Evolutionary conservation across 768 basidiomycete genomes (phyloP), one percentile per base, ranked within the genome.

Genomic region (Auriscalpium vulgare): DNA sequence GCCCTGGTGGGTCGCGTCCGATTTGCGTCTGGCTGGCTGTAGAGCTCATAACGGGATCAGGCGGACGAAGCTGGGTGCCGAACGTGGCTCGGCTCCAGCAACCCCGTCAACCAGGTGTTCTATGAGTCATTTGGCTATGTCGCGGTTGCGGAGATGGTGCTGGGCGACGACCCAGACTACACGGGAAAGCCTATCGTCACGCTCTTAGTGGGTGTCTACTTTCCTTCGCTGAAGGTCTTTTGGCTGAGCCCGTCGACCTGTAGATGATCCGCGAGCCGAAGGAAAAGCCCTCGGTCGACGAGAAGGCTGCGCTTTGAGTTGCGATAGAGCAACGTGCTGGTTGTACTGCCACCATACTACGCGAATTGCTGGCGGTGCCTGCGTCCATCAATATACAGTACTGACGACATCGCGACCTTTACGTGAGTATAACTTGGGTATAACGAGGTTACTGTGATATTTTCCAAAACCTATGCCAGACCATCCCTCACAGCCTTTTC

Each of bases 401-500:
- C n/a, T n/a, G n/a, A n/a, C n/a, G n/a, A n/a, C n/a, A n/a, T n/a
- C n/a, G n/a, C n/a, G n/a, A n/a, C n/a, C n/a, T n/a, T n/a, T n/a
- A n/a, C n/a, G n/a, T n/a, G n/a, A n/a, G n/a, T n/a, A n/a, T n/a
- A n/a, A n/a, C n/a, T n/a, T n/a, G n/a, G n/a, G n/a, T n/a, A n/a
- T n/a, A n/a, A n/a, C n/a, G n/a, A n/a, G n/a, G n/a, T n/a, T n/a
- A n/a, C n/a, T n/a, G n/a, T n/a, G n/a, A n/a, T n/a, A n/a, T n/a
- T n/a, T n/a, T n/a, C n/a, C n/a, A n/a, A n/a, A n/a, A n/a, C n/a
- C n/a, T 29, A 29, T 29, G 5, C 23, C 5, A 29, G 23, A 5
- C 23, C 23, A 5, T 29, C 38, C 38, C 7, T 43, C 14, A 19
- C 47, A 21, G 66, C 69, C 60, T 70, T 71, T 29, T 73, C 77